Evolutionary conservation across 2,329 filamentous ascomycete genomes (phyloP).

Genomic region (Coniochaeta pulveracea): DNA sequence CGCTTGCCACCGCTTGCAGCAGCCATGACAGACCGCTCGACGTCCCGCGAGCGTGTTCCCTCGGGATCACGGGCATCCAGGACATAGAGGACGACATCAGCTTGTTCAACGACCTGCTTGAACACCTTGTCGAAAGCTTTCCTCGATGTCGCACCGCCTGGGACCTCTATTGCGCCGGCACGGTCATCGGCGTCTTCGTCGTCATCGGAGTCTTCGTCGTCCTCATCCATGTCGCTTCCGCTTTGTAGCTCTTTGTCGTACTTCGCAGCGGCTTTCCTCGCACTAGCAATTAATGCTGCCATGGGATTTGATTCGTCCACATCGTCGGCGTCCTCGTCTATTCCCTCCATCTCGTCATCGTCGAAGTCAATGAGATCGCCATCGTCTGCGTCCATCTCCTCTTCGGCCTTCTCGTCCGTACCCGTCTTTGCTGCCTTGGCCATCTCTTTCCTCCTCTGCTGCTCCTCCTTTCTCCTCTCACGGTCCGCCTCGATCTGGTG

Average conservation of each 20-base stretch:
- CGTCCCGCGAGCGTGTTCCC: slow-evolving; percentile 79
- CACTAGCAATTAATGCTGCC: slow-evolving; percentile 82
- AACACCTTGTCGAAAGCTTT: slow-evolving; percentile 93
- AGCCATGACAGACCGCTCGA: slow-evolving; percentile 87
- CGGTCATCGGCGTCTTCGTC: slow-evolving; percentile 44
- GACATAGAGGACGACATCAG: slow-evolving; percentile 87
- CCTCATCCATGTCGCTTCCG: slow-evolving; percentile 39
- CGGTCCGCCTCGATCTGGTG: slow-evolving; percentile 89
- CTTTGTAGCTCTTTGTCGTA: slow-evolving; percentile 57
- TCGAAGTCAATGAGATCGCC: slow-evolving; percentile 30
- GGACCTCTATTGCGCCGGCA: slow-evolving; percentile 35
- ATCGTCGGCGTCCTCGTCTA: slow-evolving; percentile 42
- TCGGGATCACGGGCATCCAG: slow-evolving; percentile 87
- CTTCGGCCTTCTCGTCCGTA: slow-evolving; percentile 29
- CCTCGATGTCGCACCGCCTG: slow-evolving; percentile 53
- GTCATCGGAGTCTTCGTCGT: slow-evolving; percentile 43
- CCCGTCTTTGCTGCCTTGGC: slow-evolving; percentile 56
- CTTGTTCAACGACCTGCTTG: slow-evolving; percentile 80
- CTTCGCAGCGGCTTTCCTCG: slow-evolving; percentile 63
- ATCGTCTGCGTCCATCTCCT: slow-evolving; percentile 31
- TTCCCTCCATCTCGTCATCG: slow-evolving; percentile 36
- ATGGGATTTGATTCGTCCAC: slow-evolving; percentile 68
- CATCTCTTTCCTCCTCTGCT: slow-evolving; percentile 57
- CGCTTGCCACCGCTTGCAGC: slow-evolving; percentile 73
- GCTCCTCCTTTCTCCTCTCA: slow-evolving; percentile 70